These are phyloP conservation scores for Harringtonia aguacate DNA, from an alignment of 2,329 filamentous ascomycete species.

Conservation along the genomic window DNA sequence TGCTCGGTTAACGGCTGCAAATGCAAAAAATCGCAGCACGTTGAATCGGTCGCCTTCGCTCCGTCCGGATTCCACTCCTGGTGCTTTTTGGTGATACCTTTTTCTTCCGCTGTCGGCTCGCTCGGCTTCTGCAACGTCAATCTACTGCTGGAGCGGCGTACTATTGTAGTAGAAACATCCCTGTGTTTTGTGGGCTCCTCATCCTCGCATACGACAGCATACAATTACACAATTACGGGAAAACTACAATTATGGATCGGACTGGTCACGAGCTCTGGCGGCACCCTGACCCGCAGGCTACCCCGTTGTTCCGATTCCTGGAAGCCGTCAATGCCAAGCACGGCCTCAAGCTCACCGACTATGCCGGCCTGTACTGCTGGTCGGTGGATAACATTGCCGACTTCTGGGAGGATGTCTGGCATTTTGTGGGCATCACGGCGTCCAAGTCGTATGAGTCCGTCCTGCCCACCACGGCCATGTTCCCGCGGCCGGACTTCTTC, in stretches of 20 bases:
- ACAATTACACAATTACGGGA: no score
- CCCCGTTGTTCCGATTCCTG: constrained; percentile 64
- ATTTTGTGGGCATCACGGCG: constrained; percentile 65
- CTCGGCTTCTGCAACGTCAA: no score
- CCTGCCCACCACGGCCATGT: constrained; percentile 58
- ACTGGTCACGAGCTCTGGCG: constrained; percentile 64
- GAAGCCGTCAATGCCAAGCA: constrained; percentile 59
- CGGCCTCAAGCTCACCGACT: constrained; percentile 49
- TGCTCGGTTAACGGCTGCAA: no score
- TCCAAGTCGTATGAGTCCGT: constrained; percentile 59
- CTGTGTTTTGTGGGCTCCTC: no score
- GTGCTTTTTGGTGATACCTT: no score
- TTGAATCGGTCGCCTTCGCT: not conserved
- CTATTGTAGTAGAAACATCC: no score
- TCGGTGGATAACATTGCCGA: constrained; percentile 62
- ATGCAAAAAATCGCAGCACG: not conserved
- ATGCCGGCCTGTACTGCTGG: constrained; percentile 74
- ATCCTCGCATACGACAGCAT: no score
- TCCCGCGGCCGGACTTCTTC: constrained; percentile 82
- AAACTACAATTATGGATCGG: no score
- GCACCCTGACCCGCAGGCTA: constrained; percentile 55
- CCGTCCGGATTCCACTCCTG: no score
- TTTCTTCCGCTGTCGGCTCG: no score
- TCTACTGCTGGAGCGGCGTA: no score
- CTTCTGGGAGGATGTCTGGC: constrained; percentile 84